These are phyloP conservation scores for Metschnikowia lunata DNA, from an alignment of 805 yeast genomes.

Conservation along the genomic window DNA sequence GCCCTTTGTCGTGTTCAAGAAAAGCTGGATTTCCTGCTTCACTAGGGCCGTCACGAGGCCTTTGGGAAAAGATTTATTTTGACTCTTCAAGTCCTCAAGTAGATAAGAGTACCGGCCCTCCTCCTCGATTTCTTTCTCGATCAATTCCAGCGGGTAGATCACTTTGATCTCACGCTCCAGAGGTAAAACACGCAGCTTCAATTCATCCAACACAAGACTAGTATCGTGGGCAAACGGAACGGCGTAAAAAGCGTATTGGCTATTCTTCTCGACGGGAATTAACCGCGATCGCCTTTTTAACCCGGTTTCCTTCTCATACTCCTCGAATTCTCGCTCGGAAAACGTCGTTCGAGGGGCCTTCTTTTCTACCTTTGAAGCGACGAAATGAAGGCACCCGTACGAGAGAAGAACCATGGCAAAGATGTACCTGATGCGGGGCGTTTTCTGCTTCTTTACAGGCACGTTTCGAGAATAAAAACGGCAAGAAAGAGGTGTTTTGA, in stretches of 20 bases:
- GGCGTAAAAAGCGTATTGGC: slow-evolving; percentile 40
- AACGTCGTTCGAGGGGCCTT: slow-evolving; percentile 37
- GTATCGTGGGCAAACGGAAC: slow-evolving; percentile 28
- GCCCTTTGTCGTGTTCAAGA: slow-evolving; percentile 33
- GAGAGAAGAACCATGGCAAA: slow-evolving; percentile 33
- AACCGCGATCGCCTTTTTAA: slow-evolving; percentile 47
- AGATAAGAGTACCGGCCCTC: slow-evolving; percentile 50
- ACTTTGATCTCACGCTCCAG: slow-evolving; percentile 28
- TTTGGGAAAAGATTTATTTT: slow-evolving; percentile 29
- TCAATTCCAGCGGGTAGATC: slow-evolving; percentile 49
- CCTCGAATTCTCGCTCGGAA: slow-evolving; percentile 47
- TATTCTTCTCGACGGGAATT: slow-evolving; percentile 33
- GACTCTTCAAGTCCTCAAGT: slow-evolving; percentile 40
- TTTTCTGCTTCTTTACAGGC: slow-evolving; percentile 8
- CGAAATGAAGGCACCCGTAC: slow-evolving; percentile 28
- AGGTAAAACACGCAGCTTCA: slow-evolving; percentile 13
- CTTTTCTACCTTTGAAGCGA: slow-evolving; percentile 27
- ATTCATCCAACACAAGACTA: slow-evolving; percentile 20
- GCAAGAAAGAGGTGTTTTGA: too few species aligned
- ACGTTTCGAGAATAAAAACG: slow-evolving; percentile 1
- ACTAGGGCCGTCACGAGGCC: slow-evolving; percentile 52
- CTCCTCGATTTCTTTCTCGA: slow-evolving; percentile 42
- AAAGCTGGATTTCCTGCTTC: slow-evolving; percentile 33
- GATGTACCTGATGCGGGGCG: slow-evolving; percentile 35
- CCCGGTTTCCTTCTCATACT: slow-evolving; percentile 46